These are phyloP conservation scores for Brasenia schreberi DNA, from an alignment of 164 flowering plant species.

Conservation along the genomic window DNA sequence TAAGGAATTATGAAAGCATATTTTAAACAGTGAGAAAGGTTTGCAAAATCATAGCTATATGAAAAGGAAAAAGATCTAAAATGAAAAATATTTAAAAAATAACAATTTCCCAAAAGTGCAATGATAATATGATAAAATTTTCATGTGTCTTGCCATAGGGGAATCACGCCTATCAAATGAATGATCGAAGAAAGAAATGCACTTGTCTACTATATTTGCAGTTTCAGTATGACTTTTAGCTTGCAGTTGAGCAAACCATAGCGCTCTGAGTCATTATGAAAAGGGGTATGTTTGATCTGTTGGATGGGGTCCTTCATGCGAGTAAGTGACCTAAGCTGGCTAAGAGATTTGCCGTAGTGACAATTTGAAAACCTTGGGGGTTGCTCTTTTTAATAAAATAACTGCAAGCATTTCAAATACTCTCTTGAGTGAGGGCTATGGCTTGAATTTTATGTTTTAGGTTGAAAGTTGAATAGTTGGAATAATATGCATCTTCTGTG, in stretches of 20 bases:
- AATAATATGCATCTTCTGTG: too few relatives aligned
- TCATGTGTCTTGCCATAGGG: slow-evolving; percentile 1
- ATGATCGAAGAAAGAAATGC: slow-evolving; percentile 4
- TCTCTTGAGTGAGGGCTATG: too few relatives aligned
- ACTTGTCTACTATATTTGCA: background rate
- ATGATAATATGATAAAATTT: background rate
- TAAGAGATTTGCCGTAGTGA: background rate
- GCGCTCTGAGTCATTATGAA: background rate
- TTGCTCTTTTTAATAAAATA: too few relatives aligned
- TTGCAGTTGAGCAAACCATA: slow-evolving; percentile 1
- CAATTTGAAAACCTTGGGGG: too few relatives aligned
- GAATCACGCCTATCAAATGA: slow-evolving; percentile 4
- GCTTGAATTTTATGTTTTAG: background rate
- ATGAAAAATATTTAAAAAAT: too few relatives aligned
- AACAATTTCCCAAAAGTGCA: too few relatives aligned
- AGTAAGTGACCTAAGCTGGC: background rate
- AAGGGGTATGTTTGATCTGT: background rate
- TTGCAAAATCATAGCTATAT: too few relatives aligned
- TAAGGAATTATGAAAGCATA: too few relatives aligned
- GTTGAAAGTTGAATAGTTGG: background rate
- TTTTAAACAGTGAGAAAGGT: too few relatives aligned
- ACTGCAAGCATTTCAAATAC: too few relatives aligned
- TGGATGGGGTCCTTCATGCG: slow-evolving; percentile 1
- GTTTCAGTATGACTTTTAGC: background rate
- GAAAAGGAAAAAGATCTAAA: too few relatives aligned